Base-by-base conservation (phyloP, 2,329 filamentous ascomycete genomes). In the Clathrospora elynae region DNA sequence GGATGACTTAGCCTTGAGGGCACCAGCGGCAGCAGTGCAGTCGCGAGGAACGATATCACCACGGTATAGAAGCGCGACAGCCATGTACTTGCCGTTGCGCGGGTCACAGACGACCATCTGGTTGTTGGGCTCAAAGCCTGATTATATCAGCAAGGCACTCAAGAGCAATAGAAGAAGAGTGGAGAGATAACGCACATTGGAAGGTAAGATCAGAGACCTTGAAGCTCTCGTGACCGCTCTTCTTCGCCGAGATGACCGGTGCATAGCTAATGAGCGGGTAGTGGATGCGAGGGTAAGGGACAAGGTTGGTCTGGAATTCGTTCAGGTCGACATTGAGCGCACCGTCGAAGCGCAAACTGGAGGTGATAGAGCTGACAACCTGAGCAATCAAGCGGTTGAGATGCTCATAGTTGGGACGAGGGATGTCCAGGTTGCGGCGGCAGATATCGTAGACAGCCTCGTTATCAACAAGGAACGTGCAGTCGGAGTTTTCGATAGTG, bases 211-310 rank as follows among this genome's bases (percentile, higher is more conserved):
- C 89, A 51, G 83, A 80, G 41, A 90, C 85, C 78, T 89, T 90
- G 83, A 91, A 91, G 77, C 86, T 89, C 78, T 93, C 88, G 67
- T 93, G 88, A 33, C 84, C 82, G 72, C 86, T 89, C 81, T 88
- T 88, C 76, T 81, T 78, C 46, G 83, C 82, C 14, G 84, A 87
- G 53, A 87, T 78, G 58, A 88, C 84, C 20, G 84, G 84, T 8
- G 85, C 83, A 66, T 87, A 87, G 75, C 81, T 85, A 74, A 87
- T 86, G 32, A 87, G 73, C 37, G 85, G 85, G 72, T 86, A 88
- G 76, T 87, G 84, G 56, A 88, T 87, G 70, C 84, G 83, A 23
- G 84, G 84, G 71, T 85, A 87, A 17, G 84, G 84, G 38, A 87
- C 85, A 73, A 88, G 67, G 76, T 87, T 87, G 70, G 84, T 87